phyloP scores from a whole-genome alignment of 306 rosid species.

The Rosa chinensis region DNA sequence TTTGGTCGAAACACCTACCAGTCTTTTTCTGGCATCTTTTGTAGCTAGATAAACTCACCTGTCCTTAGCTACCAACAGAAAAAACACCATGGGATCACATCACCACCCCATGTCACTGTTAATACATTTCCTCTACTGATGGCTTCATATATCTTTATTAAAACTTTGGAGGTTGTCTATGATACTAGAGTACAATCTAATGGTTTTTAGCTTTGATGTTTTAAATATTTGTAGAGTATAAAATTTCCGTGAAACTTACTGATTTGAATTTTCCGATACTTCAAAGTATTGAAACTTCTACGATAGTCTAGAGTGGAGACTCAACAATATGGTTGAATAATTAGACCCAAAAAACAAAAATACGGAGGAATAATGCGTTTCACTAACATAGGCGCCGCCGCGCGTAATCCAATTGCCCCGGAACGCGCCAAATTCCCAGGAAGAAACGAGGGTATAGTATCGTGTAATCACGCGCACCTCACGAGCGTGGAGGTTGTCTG shows the following conservation, averaged over 20 bases:
- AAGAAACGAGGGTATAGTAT: too few relatives aligned
- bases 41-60: not conserved
- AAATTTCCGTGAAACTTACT: too few relatives aligned
- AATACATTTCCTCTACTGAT: not conserved
- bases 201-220: too few relatives aligned
- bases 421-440: not conserved
- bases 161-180: too few relatives aligned
- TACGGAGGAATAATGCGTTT: not conserved
- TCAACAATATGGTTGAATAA: too few relatives aligned
- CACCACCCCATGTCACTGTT: slow-evolving; percentile 10
- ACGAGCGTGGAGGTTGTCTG: not conserved
- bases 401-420: not conserved
- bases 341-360: too few relatives aligned
- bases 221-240: too few relatives aligned
- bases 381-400: not conserved
- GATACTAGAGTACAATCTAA: too few relatives aligned
- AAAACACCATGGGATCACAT: not conserved
- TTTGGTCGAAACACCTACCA: not conserved
- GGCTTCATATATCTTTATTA: too few relatives aligned
- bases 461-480: not conserved
- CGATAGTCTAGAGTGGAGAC: too few relatives aligned
- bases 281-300: too few relatives aligned
- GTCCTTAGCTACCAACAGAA: not conserved
- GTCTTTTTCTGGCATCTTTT: not conserved
- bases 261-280: too few relatives aligned